Base-by-base conservation (phyloP, 2,329 filamentous ascomycete genomes). In the Colletotrichum tropicicola region DNA sequence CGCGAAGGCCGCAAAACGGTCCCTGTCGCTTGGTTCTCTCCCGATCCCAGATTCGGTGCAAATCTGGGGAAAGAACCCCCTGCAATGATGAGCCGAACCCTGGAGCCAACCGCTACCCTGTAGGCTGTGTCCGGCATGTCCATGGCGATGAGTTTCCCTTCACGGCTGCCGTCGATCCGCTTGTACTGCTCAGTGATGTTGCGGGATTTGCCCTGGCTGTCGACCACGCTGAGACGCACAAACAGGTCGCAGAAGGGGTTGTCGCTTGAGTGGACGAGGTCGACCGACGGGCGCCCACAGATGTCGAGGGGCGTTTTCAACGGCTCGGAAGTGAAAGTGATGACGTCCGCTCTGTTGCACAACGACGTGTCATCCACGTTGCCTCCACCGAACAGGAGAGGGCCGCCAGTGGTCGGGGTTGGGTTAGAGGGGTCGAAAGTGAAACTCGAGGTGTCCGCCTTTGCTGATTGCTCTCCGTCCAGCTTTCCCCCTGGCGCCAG, bases 401-500 rank as follows among this genome's bases (percentile, higher is more conserved):
- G 61, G 0, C 66, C 70, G 7, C 70, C 71, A 9, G 71, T 45
- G 0, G 67, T 67, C 7, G 72, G 71, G 2, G 71, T 74, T 0
- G 72, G 71, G 15, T 71, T n/a, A 21, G 59, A 28, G 4, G 72
- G 72, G 21, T 73, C 69, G 41, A 69, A 74, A 1, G 21, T 68
- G 47, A 74, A 73, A 15, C 60, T 55, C 4, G 55, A 39, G 3
- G 25, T 17, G 35, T 51, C 55, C 3, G 30, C 8, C n/a, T 41
- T 5, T 1, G 32, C 12, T 5, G 39, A 28, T 32, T 53, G 25
- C 35, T 23, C 6, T 5, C 17, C 23, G 2, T 30, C 45, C 12
- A 60, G 52, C 23, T n/a, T 23, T 0, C 37, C 48, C 10, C 52
- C 45, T 1, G 65, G 8, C 5, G 35, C 35, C 6, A 69, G 49